Percentiles rank a stretch among this genome's conserved stretches.
Evolutionary conservation across 2,329 filamentous ascomycete genomes (phyloP).

Genomic region (Penicillium sp.): DNA sequence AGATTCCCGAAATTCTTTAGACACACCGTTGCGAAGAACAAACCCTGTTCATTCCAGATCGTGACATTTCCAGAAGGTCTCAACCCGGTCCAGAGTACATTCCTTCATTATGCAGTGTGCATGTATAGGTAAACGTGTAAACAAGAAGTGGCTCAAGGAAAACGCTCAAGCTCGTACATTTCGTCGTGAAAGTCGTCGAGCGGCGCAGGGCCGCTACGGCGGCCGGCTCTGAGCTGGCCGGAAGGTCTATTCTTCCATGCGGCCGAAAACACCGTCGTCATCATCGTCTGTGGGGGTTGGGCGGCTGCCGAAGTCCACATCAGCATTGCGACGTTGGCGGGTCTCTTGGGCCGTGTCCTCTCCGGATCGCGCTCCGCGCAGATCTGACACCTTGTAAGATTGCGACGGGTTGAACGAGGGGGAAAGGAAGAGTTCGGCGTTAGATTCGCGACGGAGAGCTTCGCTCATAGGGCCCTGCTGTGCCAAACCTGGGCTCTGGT

Average conservation of each 20-base stretch:
- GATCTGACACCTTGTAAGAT: constrained; percentile 49
- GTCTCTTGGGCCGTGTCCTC: constrained; percentile 50
- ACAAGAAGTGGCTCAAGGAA: constrained; percentile 27
- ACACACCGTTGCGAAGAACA: constrained; percentile 17
- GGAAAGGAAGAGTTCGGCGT: constrained; percentile 42
- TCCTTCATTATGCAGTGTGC: constrained; percentile 19
- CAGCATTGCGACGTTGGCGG: constrained; percentile 36
- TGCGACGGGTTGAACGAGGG: constrained; percentile 45
- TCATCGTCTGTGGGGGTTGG: constrained; percentile 74
- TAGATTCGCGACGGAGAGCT: constrained; percentile 35
- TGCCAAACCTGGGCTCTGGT: constrained; percentile 55
- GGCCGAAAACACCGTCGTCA: constrained; percentile 92
- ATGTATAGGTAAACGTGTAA: constrained; percentile 18
- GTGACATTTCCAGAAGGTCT: neutral
- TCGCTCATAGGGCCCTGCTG: constrained; percentile 41
- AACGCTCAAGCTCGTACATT: constrained; percentile 41
- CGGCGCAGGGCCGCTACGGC: constrained; percentile 9
- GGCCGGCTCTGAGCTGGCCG: constrained; percentile 7
- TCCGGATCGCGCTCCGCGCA: constrained; percentile 67
- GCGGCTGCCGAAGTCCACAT: constrained; percentile 36
- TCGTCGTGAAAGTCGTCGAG: constrained; percentile 30
- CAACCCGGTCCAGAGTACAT: constrained; percentile 5
- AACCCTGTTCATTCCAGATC: neutral
- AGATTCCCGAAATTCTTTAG: constrained; percentile 17
- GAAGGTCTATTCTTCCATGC: constrained; percentile 78